Conservation (phyloP, 352 stramenopile species). For the Pythium myriotylum region DNA sequence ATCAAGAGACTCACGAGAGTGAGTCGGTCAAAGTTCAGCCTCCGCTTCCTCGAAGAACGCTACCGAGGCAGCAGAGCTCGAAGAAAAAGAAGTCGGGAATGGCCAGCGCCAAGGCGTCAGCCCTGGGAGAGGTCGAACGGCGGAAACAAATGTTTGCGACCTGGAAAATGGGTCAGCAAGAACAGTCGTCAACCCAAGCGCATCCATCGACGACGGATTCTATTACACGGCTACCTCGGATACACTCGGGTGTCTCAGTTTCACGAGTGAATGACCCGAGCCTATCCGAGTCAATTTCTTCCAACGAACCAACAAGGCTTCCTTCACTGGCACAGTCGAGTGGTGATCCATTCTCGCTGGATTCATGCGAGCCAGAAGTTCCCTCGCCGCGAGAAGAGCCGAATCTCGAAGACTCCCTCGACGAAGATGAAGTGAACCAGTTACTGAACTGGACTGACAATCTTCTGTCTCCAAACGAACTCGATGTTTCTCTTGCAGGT, state of each 20-base stretch:
- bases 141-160: conserved; percentile 75
- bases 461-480: conserved; percentile 44
- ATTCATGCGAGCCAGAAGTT: conserved; percentile 7
- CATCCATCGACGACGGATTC: conserved; percentile 11
- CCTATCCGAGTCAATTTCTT: neutral
- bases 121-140: conserved; percentile 63
- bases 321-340: conserved; percentile 6
- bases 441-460: conserved; percentile 83
- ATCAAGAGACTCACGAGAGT: conserved; percentile 29
- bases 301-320: conserved; percentile 9
- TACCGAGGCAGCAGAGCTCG: conserved; percentile 16
- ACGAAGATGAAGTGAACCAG: conserved; percentile 78
- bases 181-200: conserved; percentile 3
- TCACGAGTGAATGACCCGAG: neutral
- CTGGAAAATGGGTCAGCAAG: conserved; percentile 55
- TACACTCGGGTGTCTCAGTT: neutral
- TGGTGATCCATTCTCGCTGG: neutral
- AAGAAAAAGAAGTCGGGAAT: conserved; percentile 50
- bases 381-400: conserved; percentile 11
- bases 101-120: conserved; percentile 36
- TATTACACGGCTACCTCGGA: conserved; percentile 5
- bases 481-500: conserved; percentile 41
- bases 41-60: neutral
- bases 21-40: neutral
- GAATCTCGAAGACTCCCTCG: conserved; percentile 62